Conservation (phyloP, 1,284 basidiomycete species). For the Leccinum angustisporum region DNA sequence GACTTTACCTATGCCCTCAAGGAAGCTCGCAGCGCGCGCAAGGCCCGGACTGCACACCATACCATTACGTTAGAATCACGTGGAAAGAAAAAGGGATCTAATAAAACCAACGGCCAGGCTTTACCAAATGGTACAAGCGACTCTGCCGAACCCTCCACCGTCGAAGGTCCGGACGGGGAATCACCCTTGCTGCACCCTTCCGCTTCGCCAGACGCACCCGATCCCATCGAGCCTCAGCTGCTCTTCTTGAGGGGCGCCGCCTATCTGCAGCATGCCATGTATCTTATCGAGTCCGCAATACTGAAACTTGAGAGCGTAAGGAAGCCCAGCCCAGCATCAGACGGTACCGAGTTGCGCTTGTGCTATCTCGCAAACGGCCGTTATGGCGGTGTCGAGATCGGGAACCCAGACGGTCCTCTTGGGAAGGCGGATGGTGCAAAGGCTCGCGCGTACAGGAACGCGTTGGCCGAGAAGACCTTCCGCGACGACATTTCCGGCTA, state of each 20-base stretch:
- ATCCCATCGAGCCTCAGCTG: slow-evolving; percentile 78
- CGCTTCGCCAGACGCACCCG: slow-evolving; percentile 68
- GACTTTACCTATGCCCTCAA: slow-evolving; percentile 78
- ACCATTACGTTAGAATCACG: slow-evolving; percentile 42
- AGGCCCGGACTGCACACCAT: slow-evolving; percentile 55
- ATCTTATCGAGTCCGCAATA: slow-evolving; percentile 68
- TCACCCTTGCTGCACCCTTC: slow-evolving; percentile 60
- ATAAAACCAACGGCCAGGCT: slow-evolving; percentile 55
- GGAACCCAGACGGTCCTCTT: slow-evolving; percentile 71
- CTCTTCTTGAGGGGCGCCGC: slow-evolving; percentile 78
- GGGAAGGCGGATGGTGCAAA: slow-evolving; percentile 60
- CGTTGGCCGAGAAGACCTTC: slow-evolving; percentile 51
- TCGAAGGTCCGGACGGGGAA: slow-evolving; percentile 53
- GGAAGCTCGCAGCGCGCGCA: slow-evolving; percentile 68
- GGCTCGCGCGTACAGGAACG: slow-evolving; percentile 57
- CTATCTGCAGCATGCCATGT: slow-evolving; percentile 72
- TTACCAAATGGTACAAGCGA: slow-evolving; percentile 61
- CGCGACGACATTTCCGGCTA: slow-evolving; percentile 57
- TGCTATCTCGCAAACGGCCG: slow-evolving; percentile 68
- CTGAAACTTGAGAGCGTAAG: slow-evolving; percentile 65
- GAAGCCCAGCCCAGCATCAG: slow-evolving; percentile 49
- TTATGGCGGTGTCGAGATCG: slow-evolving; percentile 76
- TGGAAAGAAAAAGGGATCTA: slow-evolving; percentile 47
- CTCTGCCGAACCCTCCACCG: slow-evolving; percentile 40
- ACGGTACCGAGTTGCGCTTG: slow-evolving; percentile 71